phyloP scores from a whole-genome alignment of 208 protist genomes.

The Entamoeba histolytica region DNA sequence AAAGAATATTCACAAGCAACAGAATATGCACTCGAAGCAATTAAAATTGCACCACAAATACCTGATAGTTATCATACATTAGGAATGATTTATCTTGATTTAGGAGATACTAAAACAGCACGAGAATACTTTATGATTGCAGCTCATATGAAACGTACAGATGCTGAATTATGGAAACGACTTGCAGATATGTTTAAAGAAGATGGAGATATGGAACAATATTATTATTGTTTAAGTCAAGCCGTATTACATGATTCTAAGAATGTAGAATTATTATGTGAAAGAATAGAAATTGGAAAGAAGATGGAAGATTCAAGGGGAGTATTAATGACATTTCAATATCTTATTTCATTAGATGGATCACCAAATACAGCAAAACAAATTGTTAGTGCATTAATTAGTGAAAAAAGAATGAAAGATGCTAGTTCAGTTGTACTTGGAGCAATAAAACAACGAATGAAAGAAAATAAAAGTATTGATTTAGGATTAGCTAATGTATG shows the following conservation, averaged over 20 bases:
- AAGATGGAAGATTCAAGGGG: not conserved
- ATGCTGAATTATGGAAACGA: not conserved
- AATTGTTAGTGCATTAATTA: not conserved
- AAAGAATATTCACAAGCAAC: not conserved
- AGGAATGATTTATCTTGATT: not conserved
- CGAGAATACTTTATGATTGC: not conserved
- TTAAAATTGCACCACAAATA: not conserved
- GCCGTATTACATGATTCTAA: not conserved
- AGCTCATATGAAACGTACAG: not conserved
- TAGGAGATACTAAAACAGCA: not conserved
- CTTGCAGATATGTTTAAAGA: not conserved
- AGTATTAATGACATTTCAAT: not conserved
- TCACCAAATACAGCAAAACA: not conserved
- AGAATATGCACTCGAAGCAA: not conserved
- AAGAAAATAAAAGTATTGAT: not conserved
- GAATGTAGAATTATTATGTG: not conserved
- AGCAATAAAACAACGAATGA: not conserved
- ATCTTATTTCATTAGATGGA: not conserved
- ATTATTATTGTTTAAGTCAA: not conserved
- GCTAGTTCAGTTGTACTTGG: not conserved
- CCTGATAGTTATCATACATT: not conserved
- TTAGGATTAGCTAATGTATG: not conserved
- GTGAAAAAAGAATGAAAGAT: not conserved
- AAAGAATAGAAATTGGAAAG: not conserved
- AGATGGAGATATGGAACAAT: not conserved